Evolutionary conservation across 495 filamentous ascomycete species (phyloP), one percentile per base, ranked within the genome.

Genomic region (Tetracladium marchalianum): DNA sequence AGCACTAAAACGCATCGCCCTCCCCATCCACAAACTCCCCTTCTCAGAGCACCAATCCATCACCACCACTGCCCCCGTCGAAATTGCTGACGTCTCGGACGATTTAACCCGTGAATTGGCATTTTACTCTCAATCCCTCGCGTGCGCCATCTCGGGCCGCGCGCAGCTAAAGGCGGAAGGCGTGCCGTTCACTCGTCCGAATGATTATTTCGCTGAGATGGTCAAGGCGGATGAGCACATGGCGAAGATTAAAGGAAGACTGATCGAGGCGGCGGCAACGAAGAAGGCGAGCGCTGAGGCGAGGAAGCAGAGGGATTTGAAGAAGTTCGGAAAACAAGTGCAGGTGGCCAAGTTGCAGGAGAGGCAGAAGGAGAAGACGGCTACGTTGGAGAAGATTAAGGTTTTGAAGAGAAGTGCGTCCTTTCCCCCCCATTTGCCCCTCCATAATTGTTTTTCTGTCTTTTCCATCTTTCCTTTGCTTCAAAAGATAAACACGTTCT

Each of bases 321-420:
- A 95, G 81, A 97, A 96, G 68, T 98, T 97, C 67, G 92, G 92
- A 52, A 98, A 98, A 71, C 86, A 95, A 69, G 92, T 97, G 50
- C 92, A 98, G 73, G 80, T 94, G 52, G 89, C 87, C 50, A 96
- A 95, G 75, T 62, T 90, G 68, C 90, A 95, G 66, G 90, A 97
- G 73, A 67, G 92, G 19, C 78, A 80, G 39, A 94, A 89, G 75
- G 82, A 80, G 64, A 94, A 95, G 81, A 80, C 79, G 57, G 83
- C 92, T 53, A 87, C 83, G 11, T 63, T 97, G 56, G 92, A 95
- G 52, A 96, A 93, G 78, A 93, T 98, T 58, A 85, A 86, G 65
- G 66, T 76, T 17, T 63, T 98, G 60, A 98, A 98, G 78, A 77
- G 86, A 68, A 98, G 92, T 96, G 77, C 36, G 82, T 43, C 38